Percentiles rank a stretch among this genome's conserved stretches.
These are phyloP conservation scores for Apiotrichum gracile DNA, from an alignment of 1,284 basidiomycete genomes.

Conservation along the genomic window DNA sequence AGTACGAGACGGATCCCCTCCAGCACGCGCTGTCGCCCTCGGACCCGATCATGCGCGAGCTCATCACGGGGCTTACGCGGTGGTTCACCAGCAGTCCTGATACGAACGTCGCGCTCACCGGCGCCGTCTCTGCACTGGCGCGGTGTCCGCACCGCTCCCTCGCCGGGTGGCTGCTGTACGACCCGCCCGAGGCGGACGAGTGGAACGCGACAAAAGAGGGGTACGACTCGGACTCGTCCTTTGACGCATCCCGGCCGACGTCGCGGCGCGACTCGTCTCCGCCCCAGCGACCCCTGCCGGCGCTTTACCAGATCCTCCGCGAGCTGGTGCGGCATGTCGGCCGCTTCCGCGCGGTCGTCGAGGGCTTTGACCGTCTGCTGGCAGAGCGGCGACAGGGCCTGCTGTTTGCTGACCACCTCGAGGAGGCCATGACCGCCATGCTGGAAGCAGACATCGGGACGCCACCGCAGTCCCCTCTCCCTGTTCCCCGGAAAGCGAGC, in stretches of 20 bases:
- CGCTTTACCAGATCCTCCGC: slow-evolving; percentile 70
- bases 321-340: slow-evolving; percentile 59
- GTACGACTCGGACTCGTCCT: slow-evolving; percentile 28
- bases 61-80: slow-evolving; percentile 63
- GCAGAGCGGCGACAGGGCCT: slow-evolving; percentile 81
- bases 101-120: slow-evolving; percentile 81
- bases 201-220: slow-evolving; percentile 46
- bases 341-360: slow-evolving; percentile 31
- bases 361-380: slow-evolving; percentile 77
- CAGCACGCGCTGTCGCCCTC: slow-evolving; percentile 66
- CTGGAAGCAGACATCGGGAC: slow-evolving; percentile 45
- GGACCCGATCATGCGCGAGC: slow-evolving; percentile 65
- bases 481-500: slow-evolving; percentile 7
- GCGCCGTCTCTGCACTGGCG: slow-evolving; percentile 68
- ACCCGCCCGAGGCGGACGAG: slow-evolving; percentile 16
- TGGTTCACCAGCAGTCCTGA: slow-evolving; percentile 85
- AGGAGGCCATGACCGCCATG: slow-evolving; percentile 73
- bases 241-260: not conserved
- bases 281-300: slow-evolving; percentile 48
- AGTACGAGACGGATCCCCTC: slow-evolving; percentile 12
- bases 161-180: slow-evolving; percentile 66
- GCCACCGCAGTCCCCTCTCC: slow-evolving; percentile 2
- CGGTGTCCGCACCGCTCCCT: slow-evolving; percentile 77
- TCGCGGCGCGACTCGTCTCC: not conserved
- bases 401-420: slow-evolving; percentile 85